Evolutionary conservation across 1,139 yeast species (phyloP), one percentile per base, ranked within the genome.

Genomic region (Entelexis sorbosivorans): DNA sequence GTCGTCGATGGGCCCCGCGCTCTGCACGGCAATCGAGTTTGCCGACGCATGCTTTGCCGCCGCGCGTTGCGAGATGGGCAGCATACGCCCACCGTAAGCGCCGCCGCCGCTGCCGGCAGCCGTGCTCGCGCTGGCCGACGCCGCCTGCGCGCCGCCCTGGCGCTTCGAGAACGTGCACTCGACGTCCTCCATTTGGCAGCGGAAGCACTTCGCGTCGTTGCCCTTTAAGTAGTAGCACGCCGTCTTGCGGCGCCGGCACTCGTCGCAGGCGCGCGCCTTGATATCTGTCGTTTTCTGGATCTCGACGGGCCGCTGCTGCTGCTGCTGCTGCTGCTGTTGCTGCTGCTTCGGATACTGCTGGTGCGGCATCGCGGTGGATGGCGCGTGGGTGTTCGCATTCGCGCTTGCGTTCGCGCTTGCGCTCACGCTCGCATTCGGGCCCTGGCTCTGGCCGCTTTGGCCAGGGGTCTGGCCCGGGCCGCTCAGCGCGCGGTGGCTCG

Each of bases 181-280:
- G 19, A 64, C 60, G 28, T 63, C 61, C 32, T 64, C 61, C 48
- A 63, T 61, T 35, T 65, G 65, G 54, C 72, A 69, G 20, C 67
- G 60, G 44, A 66, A 61, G 52, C 72, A 69, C 24, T 61, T 59
- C 39, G 52, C 16, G 3, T 63, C 60, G 14, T 64, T 62, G 40
- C 63, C 65, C 38, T 65, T 65, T 24, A 66, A 58, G 48, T 67
- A 63, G 39, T 66, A 66, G 51, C 71, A 67, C 10, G 69, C 60
- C 13, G 69, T 66, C 53, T 68, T 67, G 33, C 71, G 60, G 33
- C 64, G 57, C 2, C 71, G 60, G 49, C 66, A 63, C 51, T 59
- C 62, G 49, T 62, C 64, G 38, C 66, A 63, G 16, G 66, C 64
- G 31, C 64, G 51, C 29, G 58, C 46, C 49, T 59, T 59, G 43